Evolutionary conservation across 78 protist species (phyloP), one percentile per base, ranked within the genome.

Genomic region (Dictyostelium brefeldianum): DNA sequence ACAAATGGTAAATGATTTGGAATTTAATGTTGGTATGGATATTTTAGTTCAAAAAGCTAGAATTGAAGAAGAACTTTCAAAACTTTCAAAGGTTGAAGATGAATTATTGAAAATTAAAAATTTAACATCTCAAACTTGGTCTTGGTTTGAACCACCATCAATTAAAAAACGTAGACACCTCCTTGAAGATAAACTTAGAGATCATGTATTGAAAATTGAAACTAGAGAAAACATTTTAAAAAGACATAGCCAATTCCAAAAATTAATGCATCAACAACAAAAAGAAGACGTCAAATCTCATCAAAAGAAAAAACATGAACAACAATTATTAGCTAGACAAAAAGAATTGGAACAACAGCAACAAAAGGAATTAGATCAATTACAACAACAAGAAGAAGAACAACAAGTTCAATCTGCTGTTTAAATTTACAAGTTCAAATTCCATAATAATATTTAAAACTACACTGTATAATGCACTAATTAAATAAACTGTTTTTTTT

Each of bases 11-110:
- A 62, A 87, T 6, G 93, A 87, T 48, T 22, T 87, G 15, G 93
- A 87, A n/a, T 87, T 87, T 78, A n/a, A 67, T 51, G 93, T 87
- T 20, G 93, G 93, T 77, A 87, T 87, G 83, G 93, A 87, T 36
- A 69, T 87, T 47, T 64, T 77, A 29, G 93, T 80, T 1, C 93
- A 87, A 77, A 87, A 87, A 67, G 41, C 93, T 6, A 75, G 93
- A 77, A 87, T 87, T 36, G 93, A 87, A 64, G 93, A 87, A 62
- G 93, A 87, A 31, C 18, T 59, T 43, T 9, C 50, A 0, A 87
- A 87, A 51, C 51, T 87, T 7, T 48, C 54, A 11, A 87, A 87
- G 22, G 93, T 87, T 12, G 93, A 87, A 51, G 93, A 87, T 14
- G 93, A 87, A 87, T 47, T 87, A 11, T 22, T 87, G 27, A 87